Evolutionary conservation across 192 early-diverging fungal genomes (phyloP).

Genomic region (Podila epicladia): DNA sequence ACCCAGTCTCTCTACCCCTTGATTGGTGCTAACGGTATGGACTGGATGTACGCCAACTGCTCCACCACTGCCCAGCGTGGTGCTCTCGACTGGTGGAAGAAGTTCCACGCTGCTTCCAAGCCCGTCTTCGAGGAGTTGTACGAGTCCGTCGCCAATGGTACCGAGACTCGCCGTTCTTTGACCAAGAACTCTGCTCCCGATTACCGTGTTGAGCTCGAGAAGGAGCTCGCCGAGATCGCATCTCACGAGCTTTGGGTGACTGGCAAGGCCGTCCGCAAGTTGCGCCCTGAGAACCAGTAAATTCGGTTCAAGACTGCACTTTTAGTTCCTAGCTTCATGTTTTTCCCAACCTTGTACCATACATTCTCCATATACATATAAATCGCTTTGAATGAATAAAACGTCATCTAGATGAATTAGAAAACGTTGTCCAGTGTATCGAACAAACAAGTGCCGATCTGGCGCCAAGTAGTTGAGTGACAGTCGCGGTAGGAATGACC

Average conservation of each 20-base stretch:
- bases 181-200: constrained; percentile 89
- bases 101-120: constrained; percentile 94
- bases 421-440: too few relatives aligned
- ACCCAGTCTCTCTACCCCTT: constrained; percentile 99
- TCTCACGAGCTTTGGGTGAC: constrained; percentile 90
- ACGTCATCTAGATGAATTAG: too few relatives aligned
- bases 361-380: neutral
- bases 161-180: constrained; percentile 87
- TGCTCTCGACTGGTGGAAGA: constrained; percentile 96
- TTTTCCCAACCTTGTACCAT: constrained; percentile 1
- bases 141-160: constrained; percentile 86
- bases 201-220: constrained; percentile 95
- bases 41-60: constrained; percentile 97
- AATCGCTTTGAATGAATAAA: neutral
- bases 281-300: constrained; percentile 84
- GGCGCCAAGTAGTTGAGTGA: too few relatives aligned
- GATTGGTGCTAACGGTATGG: constrained; percentile 96
- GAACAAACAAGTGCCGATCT: too few relatives aligned
- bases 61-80: constrained; percentile 97
- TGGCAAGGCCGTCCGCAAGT: constrained; percentile 85
- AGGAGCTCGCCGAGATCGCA: constrained; percentile 89
- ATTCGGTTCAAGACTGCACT: neutral
- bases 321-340: neutral
- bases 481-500: too few relatives aligned
- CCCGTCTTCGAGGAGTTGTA: constrained; percentile 95